Evolutionary conservation across 1,284 basidiomycete species (phyloP), one percentile per base, ranked within the genome.

Genomic region (Pseudozyma flocculosa): DNA sequence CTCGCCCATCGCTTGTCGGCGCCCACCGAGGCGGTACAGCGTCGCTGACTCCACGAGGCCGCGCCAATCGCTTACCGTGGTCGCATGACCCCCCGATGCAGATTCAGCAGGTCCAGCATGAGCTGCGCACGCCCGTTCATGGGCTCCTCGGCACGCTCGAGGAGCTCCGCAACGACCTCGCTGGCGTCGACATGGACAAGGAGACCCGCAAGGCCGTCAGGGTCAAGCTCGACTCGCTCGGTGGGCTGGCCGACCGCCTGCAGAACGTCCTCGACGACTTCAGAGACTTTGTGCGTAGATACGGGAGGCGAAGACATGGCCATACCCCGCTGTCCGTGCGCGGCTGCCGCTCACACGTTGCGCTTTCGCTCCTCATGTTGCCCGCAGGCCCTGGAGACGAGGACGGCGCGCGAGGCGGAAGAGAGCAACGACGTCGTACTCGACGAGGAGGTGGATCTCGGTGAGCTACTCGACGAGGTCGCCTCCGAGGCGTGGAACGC

Each of bases 81-180:
- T n/a, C n/a, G n/a, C n/a, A n/a, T n/a, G n/a, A n/a, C n/a, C n/a
- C n/a, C n/a, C n/a, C n/a, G n/a, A n/a, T n/a, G n/a, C 26, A 29
- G 43, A 62, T 68, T 1, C 68, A 70, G 29, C 55, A 60, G 17
- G 65, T 70, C 9, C 68, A 70, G 48, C 66, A 70, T 43, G 68
- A 70, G 26, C 57, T 70, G 1, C 50, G 65, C 29, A 70, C 68
- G 9, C 68, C 68, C 22, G 48, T 70, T 0, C 68, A 70, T 22
- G 68, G 68, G 18, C 45, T 63, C 1, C 58, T 65, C 15, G 55
- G 50, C 17, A 45, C 61, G 24, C 29, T 62, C 45, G 55, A 61
- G 2, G 48, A 51, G 23, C 40, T 65, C 1, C 48, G 53, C 10
- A 4, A 50, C 22, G 52, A 68, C 13, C n/a, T 65, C 21, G 46